phyloP scores from a whole-genome alignment of 2,329 filamentous ascomycete species.

The Bimuria novae-zelandiae region DNA sequence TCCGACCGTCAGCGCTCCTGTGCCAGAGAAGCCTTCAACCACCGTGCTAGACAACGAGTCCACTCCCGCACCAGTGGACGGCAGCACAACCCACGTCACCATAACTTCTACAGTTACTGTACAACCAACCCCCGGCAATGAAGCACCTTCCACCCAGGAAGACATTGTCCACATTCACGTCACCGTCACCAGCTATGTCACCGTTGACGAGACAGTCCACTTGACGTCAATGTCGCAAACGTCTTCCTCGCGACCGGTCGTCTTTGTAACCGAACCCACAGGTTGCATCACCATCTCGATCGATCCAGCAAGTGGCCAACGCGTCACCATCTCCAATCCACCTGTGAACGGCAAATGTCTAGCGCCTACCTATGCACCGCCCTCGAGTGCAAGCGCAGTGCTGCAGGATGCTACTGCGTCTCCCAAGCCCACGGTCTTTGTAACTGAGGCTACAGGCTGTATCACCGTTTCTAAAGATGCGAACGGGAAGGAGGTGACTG shows the following conservation, averaged over 20 bases:
- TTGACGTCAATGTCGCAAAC: background rate
- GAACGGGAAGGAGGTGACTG: background rate
- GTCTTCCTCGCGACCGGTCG: background rate
- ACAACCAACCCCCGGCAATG: background rate
- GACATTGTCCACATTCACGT: too few species aligned
- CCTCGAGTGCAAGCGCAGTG: background rate
- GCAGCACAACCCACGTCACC: background rate
- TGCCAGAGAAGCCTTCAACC: background rate
- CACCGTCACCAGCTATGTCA: background rate
- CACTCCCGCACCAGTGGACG: background rate
- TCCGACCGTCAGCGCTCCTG: background rate
- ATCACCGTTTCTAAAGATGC: background rate
- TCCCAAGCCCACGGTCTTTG: background rate
- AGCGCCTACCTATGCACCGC: background rate
- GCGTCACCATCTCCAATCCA: background rate
- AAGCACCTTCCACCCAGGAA: background rate
- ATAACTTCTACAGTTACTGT: background rate
- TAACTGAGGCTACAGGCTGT: conserved; percentile 5
- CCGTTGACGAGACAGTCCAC: background rate
- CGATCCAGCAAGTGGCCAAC: background rate
- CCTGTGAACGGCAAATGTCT: background rate
- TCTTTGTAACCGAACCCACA: background rate
- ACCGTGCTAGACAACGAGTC: background rate
- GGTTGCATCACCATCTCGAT: conserved; percentile 3
- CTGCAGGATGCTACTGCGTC: background rate